A percentile compares a stretch with the other conserved stretches of the same genome.
Evolutionary conservation across 2,329 filamentous ascomycete genomes (phyloP).

Genomic region (Magnaporthiopsis incrustans): DNA sequence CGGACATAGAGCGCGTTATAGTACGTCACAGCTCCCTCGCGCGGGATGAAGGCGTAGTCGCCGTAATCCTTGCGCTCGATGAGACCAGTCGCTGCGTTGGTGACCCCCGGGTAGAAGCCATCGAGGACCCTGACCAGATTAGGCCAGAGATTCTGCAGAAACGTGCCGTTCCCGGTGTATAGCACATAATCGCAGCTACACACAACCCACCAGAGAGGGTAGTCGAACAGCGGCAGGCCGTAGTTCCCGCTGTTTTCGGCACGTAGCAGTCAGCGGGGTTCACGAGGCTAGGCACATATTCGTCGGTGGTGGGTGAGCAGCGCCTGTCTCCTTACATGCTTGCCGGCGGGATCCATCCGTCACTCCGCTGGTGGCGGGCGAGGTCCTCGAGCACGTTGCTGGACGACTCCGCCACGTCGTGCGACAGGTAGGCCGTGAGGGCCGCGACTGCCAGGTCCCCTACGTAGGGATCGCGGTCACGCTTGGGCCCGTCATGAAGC

Average conservation of each 20-base stretch:
- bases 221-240: slow-evolving; percentile 40
- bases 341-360: slow-evolving; percentile 47
- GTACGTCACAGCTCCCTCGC: slow-evolving; percentile 40
- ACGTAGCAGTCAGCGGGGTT: background rate
- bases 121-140: slow-evolving; percentile 34
- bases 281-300: background rate
- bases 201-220: slow-evolving; percentile 45
- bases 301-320: background rate
- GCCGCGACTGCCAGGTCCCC: slow-evolving; percentile 42
- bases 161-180: slow-evolving; percentile 38
- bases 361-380: slow-evolving; percentile 36
- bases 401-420: slow-evolving; percentile 30
- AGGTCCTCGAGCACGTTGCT: slow-evolving; percentile 42
- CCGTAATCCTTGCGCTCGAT: slow-evolving; percentile 36
- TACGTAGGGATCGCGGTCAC: slow-evolving; percentile 45
- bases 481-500: slow-evolving; percentile 41
- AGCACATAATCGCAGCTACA: slow-evolving; percentile 39
- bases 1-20: slow-evolving; percentile 44
- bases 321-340: slow-evolving; percentile 32
- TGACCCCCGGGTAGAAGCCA: slow-evolving; percentile 35
- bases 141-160: slow-evolving; percentile 32
- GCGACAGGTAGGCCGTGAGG: slow-evolving; percentile 39
- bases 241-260: slow-evolving; percentile 32
- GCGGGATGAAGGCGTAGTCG: slow-evolving; percentile 42
- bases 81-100: slow-evolving; percentile 29